Evolutionary conservation across 306 rosid genomes (phyloP), one percentile per base, ranked within the genome.

Genomic region (Fragaria vesca): DNA sequence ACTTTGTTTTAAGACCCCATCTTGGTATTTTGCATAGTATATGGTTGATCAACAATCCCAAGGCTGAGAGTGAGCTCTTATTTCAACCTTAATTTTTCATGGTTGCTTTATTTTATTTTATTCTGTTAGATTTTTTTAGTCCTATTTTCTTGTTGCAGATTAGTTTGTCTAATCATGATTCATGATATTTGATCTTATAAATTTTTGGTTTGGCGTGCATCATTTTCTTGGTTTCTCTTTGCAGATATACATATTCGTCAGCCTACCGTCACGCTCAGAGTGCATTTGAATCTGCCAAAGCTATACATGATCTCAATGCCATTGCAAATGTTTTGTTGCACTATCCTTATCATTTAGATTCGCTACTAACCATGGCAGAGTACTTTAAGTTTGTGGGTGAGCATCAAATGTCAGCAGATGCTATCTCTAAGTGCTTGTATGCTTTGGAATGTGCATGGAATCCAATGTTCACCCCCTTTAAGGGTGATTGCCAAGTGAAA

Each of bases 391-490:
- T 95, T 80, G 86, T 78, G 65, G 97, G 99, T 77, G 99, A 95
- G 77, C 97, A 89, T 74, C 97, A 91, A 82, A 90, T 87, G 96
- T 88, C 97, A 18, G 93, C 97, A 52, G 99, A 95, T 80, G 78
- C 93, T 76, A 78, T 88, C 80, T 89, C 91, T 12, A 95, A 87
- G 85, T 87, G 97, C 84, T 85, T 93, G 36, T 93, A 95, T 74
- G 99, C 90, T 72, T 85, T 95, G 83, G 97, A 92, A 82, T 92
- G 99, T 83, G 99, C 99, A 21, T 95, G 97, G 97, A 87, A 84
- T 85, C 89, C 93, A 69, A 86, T 87, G 91, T 95, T 95, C 90
- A 95, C 92, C 11, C 91, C 91, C 52, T 81, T 93, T 60, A 95
- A 83, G 89, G 97, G 91, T 50, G 93, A 90, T 90, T 93, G 97